Evolutionary conservation across 2,329 filamentous ascomycete genomes (phyloP).

Genomic region (Talaromyces marneffei): DNA sequence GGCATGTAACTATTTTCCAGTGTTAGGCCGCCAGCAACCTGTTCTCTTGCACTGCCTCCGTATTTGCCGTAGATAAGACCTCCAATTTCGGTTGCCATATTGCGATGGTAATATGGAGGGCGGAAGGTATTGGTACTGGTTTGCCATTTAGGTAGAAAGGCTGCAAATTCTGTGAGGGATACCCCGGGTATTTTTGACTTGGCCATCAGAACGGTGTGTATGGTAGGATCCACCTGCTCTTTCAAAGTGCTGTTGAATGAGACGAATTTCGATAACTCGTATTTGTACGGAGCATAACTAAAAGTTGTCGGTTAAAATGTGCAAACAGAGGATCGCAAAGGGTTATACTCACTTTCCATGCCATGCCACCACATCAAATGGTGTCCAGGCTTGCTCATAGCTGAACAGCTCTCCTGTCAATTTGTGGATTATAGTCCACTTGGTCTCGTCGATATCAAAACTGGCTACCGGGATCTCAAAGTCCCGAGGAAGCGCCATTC

Average conservation of each 20-base stretch:
- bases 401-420: conserved; percentile 52
- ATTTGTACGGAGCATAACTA: conserved; percentile 30
- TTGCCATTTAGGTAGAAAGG: not conserved
- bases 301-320: not conserved
- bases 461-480: conserved; percentile 55
- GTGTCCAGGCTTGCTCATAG: conserved; percentile 55
- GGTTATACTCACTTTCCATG: conserved; percentile 48
- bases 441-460: conserved; percentile 41
- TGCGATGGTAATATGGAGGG: conserved; percentile 2
- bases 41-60: not conserved
- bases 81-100: not conserved
- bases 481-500: conserved; percentile 56
- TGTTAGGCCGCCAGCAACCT: not conserved
- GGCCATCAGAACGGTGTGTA: conserved; percentile 3
- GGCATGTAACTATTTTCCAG: not conserved
- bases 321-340: not conserved
- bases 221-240: not conserved
- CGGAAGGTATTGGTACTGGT: not conserved
- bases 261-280: conserved; percentile 22
- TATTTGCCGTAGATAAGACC: not conserved
- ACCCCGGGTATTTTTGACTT: not conserved
- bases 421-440: conserved; percentile 36
- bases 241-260: not conserved
- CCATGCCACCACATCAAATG: conserved; percentile 63
- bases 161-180: not conserved